Conservation (phyloP, 495 filamentous ascomycete genomes). For the Daldinia bambusicola region DNA sequence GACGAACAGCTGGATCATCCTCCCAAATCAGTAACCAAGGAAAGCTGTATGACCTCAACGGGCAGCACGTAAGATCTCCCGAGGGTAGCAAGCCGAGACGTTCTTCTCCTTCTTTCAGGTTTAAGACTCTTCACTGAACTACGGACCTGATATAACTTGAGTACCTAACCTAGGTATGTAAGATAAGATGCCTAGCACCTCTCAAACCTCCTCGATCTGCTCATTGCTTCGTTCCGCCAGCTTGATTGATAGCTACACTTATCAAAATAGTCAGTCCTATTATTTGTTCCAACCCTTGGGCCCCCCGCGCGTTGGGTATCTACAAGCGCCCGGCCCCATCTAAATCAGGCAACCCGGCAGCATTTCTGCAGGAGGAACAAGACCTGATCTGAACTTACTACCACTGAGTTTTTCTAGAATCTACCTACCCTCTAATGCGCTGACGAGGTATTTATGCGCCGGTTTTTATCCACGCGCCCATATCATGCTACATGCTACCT, state of each 20-base stretch:
- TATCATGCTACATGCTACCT: conserved; percentile 10
- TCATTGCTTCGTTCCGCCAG: not conserved
- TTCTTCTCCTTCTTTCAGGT: too few relatives aligned
- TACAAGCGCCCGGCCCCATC: conserved; percentile 43
- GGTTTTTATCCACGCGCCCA: conserved; percentile 24
- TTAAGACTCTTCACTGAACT: too few relatives aligned
- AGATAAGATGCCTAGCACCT: too few relatives aligned
- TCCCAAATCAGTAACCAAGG: conserved; percentile 14
- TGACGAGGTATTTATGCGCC: not conserved
- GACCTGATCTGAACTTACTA: conserved; percentile 21
- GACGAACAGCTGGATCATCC: conserved; percentile 21
- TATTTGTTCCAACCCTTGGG: not conserved
- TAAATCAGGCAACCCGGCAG: conserved; percentile 41
- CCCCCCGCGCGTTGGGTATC: conserved; percentile 42
- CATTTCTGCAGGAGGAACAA: conserved; percentile 5
- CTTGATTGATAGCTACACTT: not conserved
- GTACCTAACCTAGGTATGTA: too few relatives aligned
- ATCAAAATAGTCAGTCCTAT: too few relatives aligned
- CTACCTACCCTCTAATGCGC: not conserved
- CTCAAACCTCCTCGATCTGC: too few relatives aligned
- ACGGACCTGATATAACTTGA: too few relatives aligned
- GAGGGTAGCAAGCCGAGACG: not conserved
- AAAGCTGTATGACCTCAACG: conserved; percentile 23
- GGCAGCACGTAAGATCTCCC: conserved; percentile 10
- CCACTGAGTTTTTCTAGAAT: not conserved